phyloP scores from a whole-genome alignment of 352 stramenopile genomes.

The Phytophthora agathidicida region DNA sequence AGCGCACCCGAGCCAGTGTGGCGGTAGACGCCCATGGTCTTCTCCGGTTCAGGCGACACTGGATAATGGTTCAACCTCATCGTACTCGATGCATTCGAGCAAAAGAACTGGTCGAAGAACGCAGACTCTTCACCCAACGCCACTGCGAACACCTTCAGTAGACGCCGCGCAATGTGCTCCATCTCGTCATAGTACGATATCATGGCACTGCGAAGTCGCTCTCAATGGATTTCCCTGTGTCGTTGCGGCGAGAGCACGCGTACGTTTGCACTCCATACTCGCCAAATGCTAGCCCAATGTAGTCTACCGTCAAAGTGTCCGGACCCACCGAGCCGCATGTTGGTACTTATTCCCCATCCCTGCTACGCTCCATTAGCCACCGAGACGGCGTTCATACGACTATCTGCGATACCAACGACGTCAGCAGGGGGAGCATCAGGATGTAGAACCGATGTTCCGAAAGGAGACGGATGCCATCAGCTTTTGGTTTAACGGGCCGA shows the following conservation, averaged over 20 bases:
- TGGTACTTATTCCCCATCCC: constrained; percentile 13
- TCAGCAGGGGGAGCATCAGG: constrained; percentile 15
- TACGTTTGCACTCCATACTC: neutral
- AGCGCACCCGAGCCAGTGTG: too few relatives aligned
- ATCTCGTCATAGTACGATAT: too few relatives aligned
- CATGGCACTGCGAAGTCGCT: too few relatives aligned
- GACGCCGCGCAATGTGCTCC: too few relatives aligned
- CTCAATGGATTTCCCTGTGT: too few relatives aligned
- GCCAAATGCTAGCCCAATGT: neutral
- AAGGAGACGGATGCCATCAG: constrained; percentile 12
- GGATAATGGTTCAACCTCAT: too few relatives aligned
- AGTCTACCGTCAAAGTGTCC: neutral
- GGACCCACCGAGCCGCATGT: constrained; percentile 4
- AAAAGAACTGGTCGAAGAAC: too few relatives aligned
- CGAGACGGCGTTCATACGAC: neutral
- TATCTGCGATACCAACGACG: neutral
- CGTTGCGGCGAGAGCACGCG: neutral
- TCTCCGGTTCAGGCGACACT: too few relatives aligned
- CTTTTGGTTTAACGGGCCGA: constrained; percentile 1
- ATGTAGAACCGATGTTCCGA: constrained; percentile 17
- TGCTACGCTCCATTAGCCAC: constrained; percentile 9
- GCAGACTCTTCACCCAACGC: too few relatives aligned
- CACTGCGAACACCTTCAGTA: too few relatives aligned
- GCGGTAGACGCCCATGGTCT: too few relatives aligned
- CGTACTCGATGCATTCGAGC: too few relatives aligned